These are phyloP conservation scores for Aquilaria agallochum DNA, from an alignment of 441 rosid species.

Conservation along the genomic window DNA sequence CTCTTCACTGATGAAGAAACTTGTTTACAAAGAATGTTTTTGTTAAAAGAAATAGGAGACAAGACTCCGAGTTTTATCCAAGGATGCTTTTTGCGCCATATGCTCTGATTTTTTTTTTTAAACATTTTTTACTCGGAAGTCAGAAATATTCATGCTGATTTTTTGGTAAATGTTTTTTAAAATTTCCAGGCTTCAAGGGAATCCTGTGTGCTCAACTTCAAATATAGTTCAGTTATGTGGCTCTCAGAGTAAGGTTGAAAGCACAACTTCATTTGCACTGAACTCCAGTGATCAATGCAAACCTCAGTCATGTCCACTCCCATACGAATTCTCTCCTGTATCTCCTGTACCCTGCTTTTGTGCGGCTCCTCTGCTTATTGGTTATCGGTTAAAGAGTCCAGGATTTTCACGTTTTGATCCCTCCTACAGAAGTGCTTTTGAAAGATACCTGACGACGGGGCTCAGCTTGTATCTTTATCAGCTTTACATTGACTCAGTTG, in stretches of 20 bases:
- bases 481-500: constrained; percentile 41
- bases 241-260: constrained; percentile 22
- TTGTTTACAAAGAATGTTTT: too few relatives aligned
- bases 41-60: too few relatives aligned
- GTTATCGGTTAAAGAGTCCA: constrained; percentile 93
- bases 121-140: neutral
- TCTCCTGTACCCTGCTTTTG: constrained; percentile 59
- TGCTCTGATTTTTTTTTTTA: too few relatives aligned
- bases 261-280: constrained; percentile 14
- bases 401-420: constrained; percentile 56
- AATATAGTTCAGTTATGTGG: constrained; percentile 43
- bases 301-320: constrained; percentile 54
- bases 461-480: constrained; percentile 51
- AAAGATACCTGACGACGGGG: constrained; percentile 47
- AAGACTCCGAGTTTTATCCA: too few relatives aligned
- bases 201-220: constrained; percentile 56
- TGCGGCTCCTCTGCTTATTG: constrained; percentile 73
- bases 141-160: constrained; percentile 6
- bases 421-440: constrained; percentile 44
- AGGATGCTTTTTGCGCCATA: too few relatives aligned
- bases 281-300: constrained; percentile 36
- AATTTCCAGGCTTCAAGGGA: constrained; percentile 82
- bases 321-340: constrained; percentile 52
- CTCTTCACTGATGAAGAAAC: too few relatives aligned
- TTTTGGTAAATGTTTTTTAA: constrained; percentile 10